phyloP scores from a whole-genome alignment of 495 filamentous ascomycete genomes.

The Neurospora pannonica region DNA sequence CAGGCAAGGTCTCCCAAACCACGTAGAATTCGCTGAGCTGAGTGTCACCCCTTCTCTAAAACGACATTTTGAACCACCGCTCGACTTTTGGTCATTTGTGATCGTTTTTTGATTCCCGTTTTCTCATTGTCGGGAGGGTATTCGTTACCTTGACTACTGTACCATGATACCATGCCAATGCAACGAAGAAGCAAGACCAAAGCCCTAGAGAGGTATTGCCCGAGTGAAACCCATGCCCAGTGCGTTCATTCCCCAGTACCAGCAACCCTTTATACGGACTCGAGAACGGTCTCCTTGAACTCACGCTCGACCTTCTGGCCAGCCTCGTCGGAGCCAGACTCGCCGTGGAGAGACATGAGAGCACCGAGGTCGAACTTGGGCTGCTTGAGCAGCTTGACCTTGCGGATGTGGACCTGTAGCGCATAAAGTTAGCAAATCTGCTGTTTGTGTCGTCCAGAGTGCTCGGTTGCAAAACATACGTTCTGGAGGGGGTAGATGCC shows the following conservation, averaged over 20 bases:
- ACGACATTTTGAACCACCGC: slow-evolving; percentile 4
- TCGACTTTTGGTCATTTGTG: slow-evolving; percentile 21
- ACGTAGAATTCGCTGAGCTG: slow-evolving; percentile 3
- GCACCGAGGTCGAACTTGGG: slow-evolving; percentile 99
- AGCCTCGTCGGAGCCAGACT: slow-evolving; percentile 90
- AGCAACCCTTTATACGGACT: slow-evolving; percentile 66
- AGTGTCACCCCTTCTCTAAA: not conserved
- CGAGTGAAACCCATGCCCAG: slow-evolving; percentile 38
- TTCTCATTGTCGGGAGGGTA: slow-evolving; percentile 21
- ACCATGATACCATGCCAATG: slow-evolving; percentile 46
- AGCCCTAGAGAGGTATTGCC: slow-evolving; percentile 42
- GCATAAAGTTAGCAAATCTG: slow-evolving; percentile 8
- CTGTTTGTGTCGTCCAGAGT: not conserved
- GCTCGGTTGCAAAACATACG: slow-evolving; percentile 45
- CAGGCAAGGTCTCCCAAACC: not conserved
- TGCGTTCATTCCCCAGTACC: slow-evolving; percentile 32
- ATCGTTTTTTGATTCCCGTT: slow-evolving; percentile 31
- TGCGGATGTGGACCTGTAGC: slow-evolving; percentile 91
- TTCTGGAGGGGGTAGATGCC: slow-evolving; percentile 99
- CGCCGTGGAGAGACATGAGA: slow-evolving; percentile 89
- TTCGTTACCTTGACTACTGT: slow-evolving; percentile 40
- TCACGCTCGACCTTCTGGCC: slow-evolving; percentile 98
- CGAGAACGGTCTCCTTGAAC: slow-evolving; percentile 95
- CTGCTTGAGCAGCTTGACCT: slow-evolving; percentile 96
- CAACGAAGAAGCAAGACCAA: slow-evolving; percentile 41